phyloP scores from a whole-genome alignment of 108 stramenopile genomes.

The Seminavis robusta region DNA sequence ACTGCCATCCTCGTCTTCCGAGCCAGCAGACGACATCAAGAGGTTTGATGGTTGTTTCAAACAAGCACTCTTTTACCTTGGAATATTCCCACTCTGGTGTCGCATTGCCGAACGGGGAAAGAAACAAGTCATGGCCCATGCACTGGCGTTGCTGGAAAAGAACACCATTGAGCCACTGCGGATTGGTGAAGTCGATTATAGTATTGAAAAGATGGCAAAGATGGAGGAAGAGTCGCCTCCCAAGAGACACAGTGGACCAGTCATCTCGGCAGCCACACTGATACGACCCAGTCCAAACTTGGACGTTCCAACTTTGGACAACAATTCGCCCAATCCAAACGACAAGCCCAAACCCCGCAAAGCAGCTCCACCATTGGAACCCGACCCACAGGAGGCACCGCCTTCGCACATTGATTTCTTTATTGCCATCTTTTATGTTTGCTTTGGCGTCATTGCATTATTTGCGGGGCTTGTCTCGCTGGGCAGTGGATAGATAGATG shows the following conservation, averaged over 20 bases:
- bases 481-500: no score
- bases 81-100: background rate
- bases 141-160: background rate
- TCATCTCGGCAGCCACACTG: background rate
- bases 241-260: background rate
- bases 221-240: background rate
- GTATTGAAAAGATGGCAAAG: background rate
- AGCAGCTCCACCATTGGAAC: slow-evolving; percentile 25
- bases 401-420: slow-evolving; percentile 51
- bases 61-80: background rate
- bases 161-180: background rate
- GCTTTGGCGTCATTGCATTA: slow-evolving; percentile 62
- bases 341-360: background rate
- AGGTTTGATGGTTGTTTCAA: no score
- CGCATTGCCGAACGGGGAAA: background rate
- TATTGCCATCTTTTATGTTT: slow-evolving; percentile 57
- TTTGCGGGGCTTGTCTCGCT: slow-evolving; percentile 58
- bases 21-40: no score
- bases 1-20: no score
- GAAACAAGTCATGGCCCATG: background rate
- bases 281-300: background rate
- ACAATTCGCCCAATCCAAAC: background rate
- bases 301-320: background rate
- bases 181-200: background rate
- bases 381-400: slow-evolving; percentile 50